Base-by-base conservation (phyloP, 345 rosid genomes). In the Alliaria petiolata region DNA sequence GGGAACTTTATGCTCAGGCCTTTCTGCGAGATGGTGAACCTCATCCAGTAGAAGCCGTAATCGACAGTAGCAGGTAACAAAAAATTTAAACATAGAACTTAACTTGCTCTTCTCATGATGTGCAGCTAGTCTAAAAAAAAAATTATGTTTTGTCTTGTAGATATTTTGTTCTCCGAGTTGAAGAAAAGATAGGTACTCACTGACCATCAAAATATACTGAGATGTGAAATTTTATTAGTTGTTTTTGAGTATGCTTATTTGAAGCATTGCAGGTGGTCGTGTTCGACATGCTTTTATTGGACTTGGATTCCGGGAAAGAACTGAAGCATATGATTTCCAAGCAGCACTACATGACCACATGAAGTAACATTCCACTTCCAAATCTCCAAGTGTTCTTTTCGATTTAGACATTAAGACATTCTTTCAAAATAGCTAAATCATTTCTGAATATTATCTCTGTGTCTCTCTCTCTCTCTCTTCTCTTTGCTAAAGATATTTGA, bases 141-240 rank as follows among this genome's bases (percentile, higher is more conserved):
- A 25, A 3, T n/a, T 49, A 8, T 49, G 65, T 73, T 76, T 77
- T 70, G 64, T 75, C 83, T 63, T 86, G 90, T 89, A 95, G 99
- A 84, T 95, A 95, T 75, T 95, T 95, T 85, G 99, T 95, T 70
- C 96, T 95, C 75, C 96, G 98, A 60, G 78, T 95, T 78, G 99
- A 92, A 84, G 99, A 95, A 84, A 82, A 78, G 57, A 88, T 95
- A n/a, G 95, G 99, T 95, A 78, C 61, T 47, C 25, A 55, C 54
- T 54, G 16, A 30, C 67, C 75, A 47, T 51, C 11, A 52, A 47
- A 8, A 56, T 16, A 40, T 40, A 17, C 28, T 1, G 42, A 65
- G 57, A 66, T 55, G 51, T 58, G 43, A 50, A 28, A 22, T 60
- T 67, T 38, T 50, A 10, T 15, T 16, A 15, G 25, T 75, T 61